Conservation (phyloP, 371 early-diverging fungal species). For the Dichotomocladium elegans region DNA sequence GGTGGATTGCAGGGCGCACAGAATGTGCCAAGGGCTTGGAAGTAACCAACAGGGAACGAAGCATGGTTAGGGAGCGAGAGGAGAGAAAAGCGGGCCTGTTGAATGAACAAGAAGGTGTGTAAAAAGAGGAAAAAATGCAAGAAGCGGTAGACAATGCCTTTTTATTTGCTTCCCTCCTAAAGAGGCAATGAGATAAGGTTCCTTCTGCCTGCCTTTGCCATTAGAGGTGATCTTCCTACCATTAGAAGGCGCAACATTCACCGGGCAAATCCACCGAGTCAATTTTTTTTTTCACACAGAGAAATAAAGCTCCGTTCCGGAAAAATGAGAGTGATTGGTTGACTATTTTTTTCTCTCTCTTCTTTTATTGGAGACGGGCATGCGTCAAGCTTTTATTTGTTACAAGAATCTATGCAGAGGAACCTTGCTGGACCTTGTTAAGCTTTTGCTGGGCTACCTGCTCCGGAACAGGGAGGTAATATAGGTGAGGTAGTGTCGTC, state of each 20-base stretch:
- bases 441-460: slow-evolving; percentile 29
- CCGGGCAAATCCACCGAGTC: slow-evolving; percentile 52
- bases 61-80: slow-evolving; percentile 17
- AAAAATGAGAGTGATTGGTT: too few relatives aligned
- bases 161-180: slow-evolving; percentile 17
- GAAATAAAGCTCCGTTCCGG: too few relatives aligned
- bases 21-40: slow-evolving; percentile 12
- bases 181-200: slow-evolving; percentile 23
- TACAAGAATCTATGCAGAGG: too few relatives aligned
- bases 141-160: slow-evolving; percentile 7
- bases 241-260: slow-evolving; percentile 18
- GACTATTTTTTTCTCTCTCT: too few relatives aligned
- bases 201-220: slow-evolving; percentile 3
- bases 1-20: slow-evolving; percentile 18
- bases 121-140: slow-evolving; percentile 10
- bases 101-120: neutral
- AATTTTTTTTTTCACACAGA: slow-evolving; percentile 14
- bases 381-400: too few relatives aligned
- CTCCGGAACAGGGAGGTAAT: slow-evolving; percentile 50
- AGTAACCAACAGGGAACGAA: slow-evolving; percentile 28
- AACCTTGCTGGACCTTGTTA: slow-evolving; percentile 15
- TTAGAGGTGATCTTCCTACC: slow-evolving; percentile 12
- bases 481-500: slow-evolving; percentile 41
- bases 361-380: too few relatives aligned
- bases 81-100: slow-evolving; percentile 3